Base-by-base conservation (phyloP, 2,329 filamentous ascomycete species). In the Hortaea werneckii region DNA sequence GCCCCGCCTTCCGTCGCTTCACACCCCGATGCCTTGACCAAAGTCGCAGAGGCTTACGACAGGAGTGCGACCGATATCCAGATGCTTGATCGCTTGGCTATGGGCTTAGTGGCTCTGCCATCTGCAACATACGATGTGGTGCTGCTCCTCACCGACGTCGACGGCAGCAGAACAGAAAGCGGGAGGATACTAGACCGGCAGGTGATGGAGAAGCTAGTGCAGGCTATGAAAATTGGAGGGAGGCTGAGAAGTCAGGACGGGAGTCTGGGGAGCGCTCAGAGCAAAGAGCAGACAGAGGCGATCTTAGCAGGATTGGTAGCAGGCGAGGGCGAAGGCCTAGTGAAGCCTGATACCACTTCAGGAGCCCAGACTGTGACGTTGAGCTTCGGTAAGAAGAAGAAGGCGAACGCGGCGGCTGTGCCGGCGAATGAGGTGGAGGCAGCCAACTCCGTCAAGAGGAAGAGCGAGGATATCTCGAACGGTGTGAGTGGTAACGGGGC, bases 11-110 rank as follows among this genome's bases (percentile, higher is more conserved):
- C 88, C 26, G 78, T 96, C 58, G 83, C 92, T 55, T 80, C 87
- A 45, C 84, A 94, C 67, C 86, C 89, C 55, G 82, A 87, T 55
- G 80, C 80, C 58, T 76, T 96, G 54, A 77, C 80, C 53, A 71
- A 73, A 54, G 74, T 92, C 51, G 78, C 94, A 59, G 74, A 80
- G 48, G 72, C 79, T 47, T 81, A 87, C 70, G 81, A 92, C 65
- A 83, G 87, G 61, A 71, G 76, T 52, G 73, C 77, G 40, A 90
- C 88, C 51, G 92, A 98, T 63, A 75, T 98, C 44, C 92, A 96
- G 67, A 98, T 98, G 92, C 84, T 98, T 50, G 92, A 98, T 70
- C 87, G 92, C 43, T 78, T 98, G 37, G 80, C 85, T 1, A 78
- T 85, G 32, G 87, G 87, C 50, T 74, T 95, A 34, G 86, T 92